Percentiles rank a stretch among this genome's conserved stretches.
Evolutionary conservation across 805 yeast genomes (phyloP).

Genomic region (Wickerhamomyces strasburgensis): DNA sequence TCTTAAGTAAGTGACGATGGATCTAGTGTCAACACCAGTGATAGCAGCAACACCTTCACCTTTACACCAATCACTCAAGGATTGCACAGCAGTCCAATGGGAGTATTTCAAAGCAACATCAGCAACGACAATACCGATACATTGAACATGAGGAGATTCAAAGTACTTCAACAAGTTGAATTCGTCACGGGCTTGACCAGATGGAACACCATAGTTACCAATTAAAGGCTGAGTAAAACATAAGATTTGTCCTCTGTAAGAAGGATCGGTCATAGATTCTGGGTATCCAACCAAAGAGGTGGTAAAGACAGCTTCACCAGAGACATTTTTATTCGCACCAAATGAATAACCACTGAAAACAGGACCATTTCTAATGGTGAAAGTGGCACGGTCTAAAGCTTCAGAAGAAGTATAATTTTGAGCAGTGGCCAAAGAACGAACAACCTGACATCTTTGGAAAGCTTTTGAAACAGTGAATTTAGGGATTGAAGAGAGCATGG

Average conservation of each 20-base stretch:
- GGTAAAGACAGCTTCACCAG: slow-evolving; percentile 98
- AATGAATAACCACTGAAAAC: slow-evolving; percentile 90
- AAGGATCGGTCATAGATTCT: slow-evolving; percentile 98
- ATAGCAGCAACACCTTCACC: slow-evolving; percentile 95
- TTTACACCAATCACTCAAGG: slow-evolving; percentile 92
- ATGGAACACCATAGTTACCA: slow-evolving; percentile 98
- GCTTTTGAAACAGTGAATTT: slow-evolving; percentile 19
- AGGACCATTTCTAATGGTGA: slow-evolving; percentile 90
- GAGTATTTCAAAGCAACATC: slow-evolving; percentile 93
- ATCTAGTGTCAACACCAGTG: slow-evolving; percentile 96
- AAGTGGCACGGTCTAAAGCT: slow-evolving; percentile 72
- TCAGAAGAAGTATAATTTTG: slow-evolving; percentile 23
- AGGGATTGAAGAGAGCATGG: slow-evolving; percentile 23
- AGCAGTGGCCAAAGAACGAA: slow-evolving; percentile 24
- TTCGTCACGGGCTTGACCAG: slow-evolving; percentile 73
- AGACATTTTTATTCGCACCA: slow-evolving; percentile 87
- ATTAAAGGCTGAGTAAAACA: slow-evolving; percentile 96
- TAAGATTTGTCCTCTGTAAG: slow-evolving; percentile 93
- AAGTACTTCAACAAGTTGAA: slow-evolving; percentile 82
- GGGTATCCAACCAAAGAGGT: slow-evolving; percentile 98
- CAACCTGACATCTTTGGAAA: slow-evolving; percentile 25
- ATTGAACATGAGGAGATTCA: slow-evolving; percentile 88
- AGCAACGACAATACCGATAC: slow-evolving; percentile 93
- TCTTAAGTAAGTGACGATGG: slow-evolving; percentile 85
- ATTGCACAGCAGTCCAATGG: slow-evolving; percentile 99